These are phyloP conservation scores for Fraxinus pennsylvanica DNA, from an alignment of 257 asterid genomes.

Conservation along the genomic window DNA sequence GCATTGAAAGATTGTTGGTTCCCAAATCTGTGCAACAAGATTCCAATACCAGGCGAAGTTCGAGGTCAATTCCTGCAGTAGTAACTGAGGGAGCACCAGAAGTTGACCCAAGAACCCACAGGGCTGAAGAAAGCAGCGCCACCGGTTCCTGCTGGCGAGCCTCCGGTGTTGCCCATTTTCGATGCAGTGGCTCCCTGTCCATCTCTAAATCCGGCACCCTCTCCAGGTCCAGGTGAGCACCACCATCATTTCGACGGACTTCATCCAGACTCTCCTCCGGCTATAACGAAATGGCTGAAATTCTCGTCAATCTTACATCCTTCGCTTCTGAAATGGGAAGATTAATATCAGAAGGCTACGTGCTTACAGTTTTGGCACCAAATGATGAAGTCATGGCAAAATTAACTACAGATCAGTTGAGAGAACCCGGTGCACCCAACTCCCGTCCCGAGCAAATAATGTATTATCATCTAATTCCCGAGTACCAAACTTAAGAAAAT, in stretches of 20 bases:
- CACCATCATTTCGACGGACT: constrained; percentile 96
- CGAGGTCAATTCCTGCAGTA: constrained; percentile 70
- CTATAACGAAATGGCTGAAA: constrained; percentile 87
- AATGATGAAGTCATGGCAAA: constrained; percentile 98
- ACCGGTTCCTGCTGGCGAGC: constrained; percentile 59
- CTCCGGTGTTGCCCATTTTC: constrained; percentile 64
- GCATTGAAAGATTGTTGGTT: constrained; percentile 68
- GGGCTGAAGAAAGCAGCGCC: constrained; percentile 57
- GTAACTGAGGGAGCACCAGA: constrained; percentile 80
- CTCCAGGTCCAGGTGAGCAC: constrained; percentile 93
- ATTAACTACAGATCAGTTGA: constrained; percentile 70
- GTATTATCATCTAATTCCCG: constrained; percentile 83
- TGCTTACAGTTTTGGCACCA: constrained; percentile 76
- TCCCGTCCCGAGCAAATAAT: constrained; percentile 58
- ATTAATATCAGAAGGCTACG: constrained; percentile 83
- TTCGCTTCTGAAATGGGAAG: constrained; percentile 92
- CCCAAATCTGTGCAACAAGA: constrained; percentile 85
- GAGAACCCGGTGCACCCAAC: constrained; percentile 85
- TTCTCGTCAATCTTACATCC: constrained; percentile 78
- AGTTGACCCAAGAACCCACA: constrained; percentile 77
- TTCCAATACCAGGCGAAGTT: constrained; percentile 72
- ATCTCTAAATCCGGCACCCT: constrained; percentile 87
- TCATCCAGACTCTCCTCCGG: constrained; percentile 87
- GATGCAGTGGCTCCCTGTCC: constrained; percentile 93
- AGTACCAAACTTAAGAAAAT: constrained; percentile 91